Evolutionary conservation across 352 stramenopile genomes (phyloP), one percentile per base, ranked within the genome.

Genomic region (Pythium phragmitis): DNA sequence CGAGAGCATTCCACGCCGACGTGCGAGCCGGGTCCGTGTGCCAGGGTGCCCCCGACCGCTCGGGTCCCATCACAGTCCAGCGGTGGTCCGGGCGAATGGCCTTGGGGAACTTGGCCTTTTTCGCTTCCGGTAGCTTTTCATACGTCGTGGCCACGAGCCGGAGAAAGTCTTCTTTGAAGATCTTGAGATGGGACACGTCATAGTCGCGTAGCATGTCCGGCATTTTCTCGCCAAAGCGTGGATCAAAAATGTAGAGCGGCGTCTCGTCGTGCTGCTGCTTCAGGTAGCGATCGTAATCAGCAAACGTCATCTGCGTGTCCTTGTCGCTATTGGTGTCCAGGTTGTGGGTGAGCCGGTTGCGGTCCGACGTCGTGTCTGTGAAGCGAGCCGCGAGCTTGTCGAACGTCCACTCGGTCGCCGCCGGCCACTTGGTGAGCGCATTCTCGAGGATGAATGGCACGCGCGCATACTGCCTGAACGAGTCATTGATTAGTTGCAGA

Each of bases 21-120:
- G 97, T 99, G 23, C 89, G 86, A 7, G 98, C 79, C 36, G 97
- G 97, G 69, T 99, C 97, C 21, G 97, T 87, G 66, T 99, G 97
- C 77, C 98, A 97, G 30, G 89, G 91, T 1, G 96, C 98, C 4
- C 97, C 97, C 2, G 83, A 91, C 1, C 87, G 85, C 41, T 92
- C 72, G 1, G 87, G 83, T 6, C 87, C 87, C 62, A 92, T 86
- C n/a, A 96, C 87, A 14, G 91, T 73, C 87, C 87, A 96, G 16
- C 87, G 82, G 56, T 85, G 92, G 39, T 96, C 87, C 1, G 87
- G 83, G 9, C 79, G 68, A 17, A 73, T 75, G 21, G 75, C 71
- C 2, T 69, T 67, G 11, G 69, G 59, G 7, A 60, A 54, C 37
- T 85, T 77, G 23, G 72, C 70, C 45, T 77, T 80, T 41, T 74